Percentiles rank a stretch among this genome's conserved stretches.
Evolutionary conservation across 345 rosid species (phyloP).

Genomic region (Populus simonii): DNA sequence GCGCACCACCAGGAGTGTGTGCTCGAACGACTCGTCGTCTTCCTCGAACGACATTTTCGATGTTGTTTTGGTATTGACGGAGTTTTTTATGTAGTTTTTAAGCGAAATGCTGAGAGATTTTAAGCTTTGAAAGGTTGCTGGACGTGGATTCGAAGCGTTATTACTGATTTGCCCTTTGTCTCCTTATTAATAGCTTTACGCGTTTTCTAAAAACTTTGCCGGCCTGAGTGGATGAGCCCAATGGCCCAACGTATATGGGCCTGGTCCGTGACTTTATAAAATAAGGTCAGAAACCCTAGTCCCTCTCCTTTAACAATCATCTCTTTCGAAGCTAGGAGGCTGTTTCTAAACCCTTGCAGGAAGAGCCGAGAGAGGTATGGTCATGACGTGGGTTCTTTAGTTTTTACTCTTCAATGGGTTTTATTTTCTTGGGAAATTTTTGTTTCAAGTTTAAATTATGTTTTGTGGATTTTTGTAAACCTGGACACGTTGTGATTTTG

Average conservation of each 20-base stretch:
- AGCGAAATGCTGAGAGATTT: background rate
- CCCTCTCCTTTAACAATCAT: background rate
- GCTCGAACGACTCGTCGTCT: slow-evolving; percentile 79
- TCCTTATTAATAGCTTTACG: background rate
- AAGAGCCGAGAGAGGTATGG: background rate
- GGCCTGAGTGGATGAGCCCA: background rate
- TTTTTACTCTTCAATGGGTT: background rate
- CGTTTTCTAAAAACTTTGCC: background rate
- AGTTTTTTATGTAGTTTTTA: background rate
- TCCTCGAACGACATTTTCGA: slow-evolving; percentile 66
- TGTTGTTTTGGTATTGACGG: background rate
- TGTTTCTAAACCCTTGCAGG: background rate
- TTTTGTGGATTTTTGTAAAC: background rate
- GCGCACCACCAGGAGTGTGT: slow-evolving; percentile 91
- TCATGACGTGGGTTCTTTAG: background rate
- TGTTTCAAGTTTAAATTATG: background rate
- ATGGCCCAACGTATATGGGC: background rate
- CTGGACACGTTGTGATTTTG: background rate
- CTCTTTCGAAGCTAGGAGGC: background rate
- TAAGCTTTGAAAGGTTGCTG: slow-evolving; percentile 11
- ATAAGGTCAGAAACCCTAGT: background rate
- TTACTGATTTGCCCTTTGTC: background rate
- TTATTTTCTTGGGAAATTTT: background rate
- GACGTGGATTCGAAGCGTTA: slow-evolving; percentile 29
- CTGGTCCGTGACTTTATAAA: background rate